Conservation (phyloP, 176 grass and related monocot genomes). For the Raddia guianensis region DNA sequence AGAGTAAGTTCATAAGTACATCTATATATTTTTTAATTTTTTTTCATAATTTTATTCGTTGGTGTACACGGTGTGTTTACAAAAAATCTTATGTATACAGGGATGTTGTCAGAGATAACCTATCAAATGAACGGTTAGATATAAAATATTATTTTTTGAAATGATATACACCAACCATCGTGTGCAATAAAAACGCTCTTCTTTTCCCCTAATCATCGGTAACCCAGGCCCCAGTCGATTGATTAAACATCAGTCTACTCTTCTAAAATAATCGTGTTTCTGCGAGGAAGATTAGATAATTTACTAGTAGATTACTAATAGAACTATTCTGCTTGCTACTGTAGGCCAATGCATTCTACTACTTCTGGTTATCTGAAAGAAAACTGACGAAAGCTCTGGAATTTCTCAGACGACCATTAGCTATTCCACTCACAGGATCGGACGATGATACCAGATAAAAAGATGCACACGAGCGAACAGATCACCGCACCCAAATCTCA, state of each 20-base stretch:
- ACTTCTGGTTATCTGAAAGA: neutral
- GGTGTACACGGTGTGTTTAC: too few species aligned
- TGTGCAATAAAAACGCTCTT: neutral
- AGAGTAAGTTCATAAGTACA: too few species aligned
- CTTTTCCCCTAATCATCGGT: neutral
- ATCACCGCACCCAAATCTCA: neutral
- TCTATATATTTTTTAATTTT: too few species aligned
- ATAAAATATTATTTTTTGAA: too few species aligned
- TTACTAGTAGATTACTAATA: neutral
- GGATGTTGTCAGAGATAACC: too few species aligned
- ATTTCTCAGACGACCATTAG: neutral
- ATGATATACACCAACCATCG: too few species aligned
- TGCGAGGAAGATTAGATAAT: too few species aligned
- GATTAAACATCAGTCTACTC: neutral
- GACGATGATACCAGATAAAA: slow-evolving; percentile 39
- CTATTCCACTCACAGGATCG: neutral
- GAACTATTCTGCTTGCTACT: neutral
- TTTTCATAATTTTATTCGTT: too few species aligned
- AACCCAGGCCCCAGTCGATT: neutral
- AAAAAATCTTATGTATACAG: too few species aligned
- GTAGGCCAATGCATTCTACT: neutral
- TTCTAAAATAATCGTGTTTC: neutral
- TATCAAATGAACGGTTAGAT: too few species aligned
- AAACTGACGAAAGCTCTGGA: neutral
- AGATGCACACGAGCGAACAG: neutral